phyloP scores from a whole-genome alignment of 441 rosid genomes.

The Caryocar brasiliense region DNA sequence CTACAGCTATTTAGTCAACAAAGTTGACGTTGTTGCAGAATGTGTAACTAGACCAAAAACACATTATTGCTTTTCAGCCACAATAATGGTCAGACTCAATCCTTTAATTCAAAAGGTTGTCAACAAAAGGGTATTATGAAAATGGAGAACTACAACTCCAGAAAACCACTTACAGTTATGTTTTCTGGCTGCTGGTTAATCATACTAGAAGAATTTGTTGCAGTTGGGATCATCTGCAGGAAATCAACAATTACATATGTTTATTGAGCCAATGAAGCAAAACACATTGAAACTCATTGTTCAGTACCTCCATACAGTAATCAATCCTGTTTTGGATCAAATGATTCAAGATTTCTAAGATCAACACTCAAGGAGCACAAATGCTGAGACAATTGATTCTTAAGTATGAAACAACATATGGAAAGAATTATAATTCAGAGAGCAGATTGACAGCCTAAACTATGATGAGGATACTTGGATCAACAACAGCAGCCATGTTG shows the following conservation, averaged over 20 bases:
- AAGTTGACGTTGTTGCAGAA: too few species aligned
- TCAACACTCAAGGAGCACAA: conserved; percentile 21
- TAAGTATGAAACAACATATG: neutral
- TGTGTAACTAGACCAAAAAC: too few species aligned
- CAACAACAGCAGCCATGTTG: conserved; percentile 28
- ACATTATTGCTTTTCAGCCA: too few species aligned
- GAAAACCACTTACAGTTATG: conserved; percentile 30
- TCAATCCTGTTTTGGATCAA: conserved; percentile 36
- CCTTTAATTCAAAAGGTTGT: too few species aligned
- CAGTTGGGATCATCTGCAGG: conserved; percentile 40
- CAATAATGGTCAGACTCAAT: too few species aligned
- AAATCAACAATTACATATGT: neutral
- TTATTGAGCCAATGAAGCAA: neutral
- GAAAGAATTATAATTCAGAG: neutral
- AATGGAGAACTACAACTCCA: neutral
- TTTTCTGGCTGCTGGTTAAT: conserved; percentile 20
- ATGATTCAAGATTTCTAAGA: conserved; percentile 37
- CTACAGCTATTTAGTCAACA: too few species aligned
- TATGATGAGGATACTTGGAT: conserved; percentile 48
- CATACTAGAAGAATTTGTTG: conserved; percentile 12
- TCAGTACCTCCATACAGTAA: conserved; percentile 54
- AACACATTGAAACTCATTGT: conserved; percentile 5
- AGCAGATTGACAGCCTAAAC: neutral
- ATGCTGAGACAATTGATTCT: neutral
- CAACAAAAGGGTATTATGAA: too few species aligned